phyloP scores from a whole-genome alignment of 345 rosid species.

The Eucalyptus sp. region DNA sequence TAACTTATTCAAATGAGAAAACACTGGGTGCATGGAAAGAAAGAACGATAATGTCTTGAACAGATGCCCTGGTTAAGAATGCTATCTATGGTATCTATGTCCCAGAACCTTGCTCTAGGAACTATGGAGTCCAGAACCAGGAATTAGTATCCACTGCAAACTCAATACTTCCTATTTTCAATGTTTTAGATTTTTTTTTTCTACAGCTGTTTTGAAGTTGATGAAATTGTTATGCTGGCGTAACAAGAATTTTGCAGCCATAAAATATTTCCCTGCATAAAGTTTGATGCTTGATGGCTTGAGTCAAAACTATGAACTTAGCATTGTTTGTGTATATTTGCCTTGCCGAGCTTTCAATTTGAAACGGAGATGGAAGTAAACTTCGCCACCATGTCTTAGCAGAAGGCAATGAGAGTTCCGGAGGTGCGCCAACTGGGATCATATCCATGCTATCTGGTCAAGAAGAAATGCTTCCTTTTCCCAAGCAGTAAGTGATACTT shows the following conservation, averaged over 20 bases:
- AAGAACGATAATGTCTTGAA: neutral
- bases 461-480: conserved; percentile 89
- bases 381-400: conserved; percentile 66
- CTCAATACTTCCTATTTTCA: neutral
- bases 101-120: neutral
- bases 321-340: neutral
- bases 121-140: neutral
- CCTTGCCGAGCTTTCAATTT: conserved; percentile 63
- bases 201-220: neutral
- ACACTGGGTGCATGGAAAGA: neutral
- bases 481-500: conserved; percentile 49
- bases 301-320: neutral
- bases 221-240: neutral
- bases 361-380: conserved; percentile 70
- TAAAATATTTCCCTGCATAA: neutral
- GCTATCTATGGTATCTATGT: conserved; percentile 33
- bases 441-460: conserved; percentile 71
- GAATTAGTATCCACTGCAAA: neutral
- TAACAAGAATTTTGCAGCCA: neutral
- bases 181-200: neutral
- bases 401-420: conserved; percentile 60
- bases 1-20: neutral
- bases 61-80: neutral
- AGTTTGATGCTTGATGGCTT: neutral
- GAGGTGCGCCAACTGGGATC: conserved; percentile 53